phyloP scores from a whole-genome alignment of 2,329 filamentous ascomycete species.

The Fonsecaea pedrosoi region DNA sequence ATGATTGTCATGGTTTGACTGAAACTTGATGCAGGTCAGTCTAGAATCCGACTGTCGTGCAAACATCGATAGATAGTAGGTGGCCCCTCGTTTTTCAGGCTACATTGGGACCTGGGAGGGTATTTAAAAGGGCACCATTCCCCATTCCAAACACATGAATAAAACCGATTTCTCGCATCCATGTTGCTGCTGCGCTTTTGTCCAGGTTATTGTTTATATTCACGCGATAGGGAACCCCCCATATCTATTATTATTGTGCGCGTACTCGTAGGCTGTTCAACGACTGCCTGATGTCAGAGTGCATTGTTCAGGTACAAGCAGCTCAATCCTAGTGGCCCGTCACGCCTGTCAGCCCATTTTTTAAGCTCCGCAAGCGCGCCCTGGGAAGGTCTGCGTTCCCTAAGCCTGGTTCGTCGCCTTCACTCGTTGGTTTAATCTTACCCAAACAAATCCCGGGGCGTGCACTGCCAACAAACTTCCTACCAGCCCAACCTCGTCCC shows the following conservation, averaged over 20 bases:
- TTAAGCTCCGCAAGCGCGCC: constrained; percentile 17
- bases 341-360: constrained; percentile 12
- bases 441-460: constrained; percentile 21
- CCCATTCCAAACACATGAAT: not conserved
- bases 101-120: not conserved
- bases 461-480: constrained; percentile 11
- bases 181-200: not conserved
- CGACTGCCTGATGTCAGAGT: constrained; percentile 20
- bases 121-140: not conserved
- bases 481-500: constrained; percentile 19
- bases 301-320: constrained; percentile 15
- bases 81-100: not conserved
- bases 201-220: not conserved
- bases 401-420: constrained; percentile 21
- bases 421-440: constrained; percentile 14
- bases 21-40: constrained; percentile 15
- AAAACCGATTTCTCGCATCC: too few relatives aligned
- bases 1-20: not conserved
- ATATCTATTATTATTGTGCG: too few relatives aligned
- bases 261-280: not conserved
- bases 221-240: not conserved
- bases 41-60: constrained; percentile 13
- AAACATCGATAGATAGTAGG: constrained; percentile 14
- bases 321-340: not conserved
- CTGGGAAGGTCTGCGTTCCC: constrained; percentile 3